Conservation (phyloP, 2,329 filamentous ascomycete genomes). For the Fusarium equiseti region DNA sequence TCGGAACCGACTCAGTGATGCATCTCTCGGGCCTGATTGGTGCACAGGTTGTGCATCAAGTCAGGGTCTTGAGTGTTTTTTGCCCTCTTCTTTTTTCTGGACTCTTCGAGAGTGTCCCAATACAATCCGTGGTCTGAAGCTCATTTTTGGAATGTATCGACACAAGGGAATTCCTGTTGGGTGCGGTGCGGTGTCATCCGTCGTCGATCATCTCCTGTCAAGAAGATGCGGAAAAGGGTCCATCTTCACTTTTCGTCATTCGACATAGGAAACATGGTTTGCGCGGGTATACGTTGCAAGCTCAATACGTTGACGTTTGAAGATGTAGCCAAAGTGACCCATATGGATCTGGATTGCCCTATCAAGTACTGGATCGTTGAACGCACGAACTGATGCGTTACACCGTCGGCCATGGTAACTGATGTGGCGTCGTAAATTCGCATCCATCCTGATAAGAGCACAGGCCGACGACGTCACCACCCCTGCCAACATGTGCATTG, state of each 20-base stretch:
- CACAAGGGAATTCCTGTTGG: slow-evolving; percentile 27
- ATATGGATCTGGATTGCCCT: slow-evolving; percentile 10
- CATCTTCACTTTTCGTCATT: slow-evolving; percentile 27
- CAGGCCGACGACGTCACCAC: slow-evolving; percentile 39
- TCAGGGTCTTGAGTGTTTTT: slow-evolving; percentile 39
- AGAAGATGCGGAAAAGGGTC: slow-evolving; percentile 26
- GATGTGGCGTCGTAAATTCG: slow-evolving; percentile 33
- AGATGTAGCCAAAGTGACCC: background rate
- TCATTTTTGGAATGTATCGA: slow-evolving; percentile 24
- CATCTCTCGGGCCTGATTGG: slow-evolving; percentile 39
- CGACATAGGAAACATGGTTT: slow-evolving; percentile 18
- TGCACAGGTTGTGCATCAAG: slow-evolving; percentile 11
- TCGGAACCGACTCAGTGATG: slow-evolving; percentile 46
- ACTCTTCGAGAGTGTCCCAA: slow-evolving; percentile 18
- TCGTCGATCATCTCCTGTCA: slow-evolving; percentile 41
- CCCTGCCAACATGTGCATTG: slow-evolving; percentile 17
- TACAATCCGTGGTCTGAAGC: slow-evolving; percentile 9
- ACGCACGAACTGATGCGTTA: slow-evolving; percentile 16
- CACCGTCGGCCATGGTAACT: slow-evolving; percentile 18
- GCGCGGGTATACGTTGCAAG: slow-evolving; percentile 7
- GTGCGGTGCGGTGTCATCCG: slow-evolving; percentile 34
- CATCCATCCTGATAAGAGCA: slow-evolving; percentile 30
- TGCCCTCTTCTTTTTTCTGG: slow-evolving; percentile 28
- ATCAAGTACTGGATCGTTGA: slow-evolving; percentile 4
- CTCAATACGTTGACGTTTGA: slow-evolving; percentile 3